phyloP scores from a whole-genome alignment of 1,284 basidiomycete genomes.

The Trametes pubescens region DNA sequence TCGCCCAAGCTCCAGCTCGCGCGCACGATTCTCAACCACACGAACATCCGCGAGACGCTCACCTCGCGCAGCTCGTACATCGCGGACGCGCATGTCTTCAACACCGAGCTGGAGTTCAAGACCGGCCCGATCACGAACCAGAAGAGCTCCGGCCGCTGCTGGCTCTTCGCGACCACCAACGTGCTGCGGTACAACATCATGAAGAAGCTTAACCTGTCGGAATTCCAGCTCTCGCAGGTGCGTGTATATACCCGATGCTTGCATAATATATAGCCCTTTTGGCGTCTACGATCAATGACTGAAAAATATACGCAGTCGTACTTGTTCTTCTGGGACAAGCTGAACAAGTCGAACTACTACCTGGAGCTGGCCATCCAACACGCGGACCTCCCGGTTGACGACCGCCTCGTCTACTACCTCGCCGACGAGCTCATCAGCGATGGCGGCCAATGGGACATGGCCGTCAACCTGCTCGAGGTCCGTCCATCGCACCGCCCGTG shows the following conservation, averaged over 20 bases:
- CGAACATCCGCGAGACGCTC: slow-evolving; percentile 73
- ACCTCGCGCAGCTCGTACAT: slow-evolving; percentile 70
- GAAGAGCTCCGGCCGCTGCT: slow-evolving; percentile 88
- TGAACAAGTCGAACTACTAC: slow-evolving; percentile 96
- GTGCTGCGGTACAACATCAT: slow-evolving; percentile 86
- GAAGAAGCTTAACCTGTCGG: slow-evolving; percentile 85
- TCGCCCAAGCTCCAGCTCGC: slow-evolving; percentile 79
- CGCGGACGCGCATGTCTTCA: slow-evolving; percentile 85
- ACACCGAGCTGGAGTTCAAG: slow-evolving; percentile 81
- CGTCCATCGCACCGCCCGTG: slow-evolving; percentile 17
- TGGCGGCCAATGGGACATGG: slow-evolving; percentile 97
- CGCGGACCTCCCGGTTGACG: slow-evolving; percentile 82
- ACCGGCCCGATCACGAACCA: slow-evolving; percentile 89
- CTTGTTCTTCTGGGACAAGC: slow-evolving; percentile 94
- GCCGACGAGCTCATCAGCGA: slow-evolving; percentile 85
- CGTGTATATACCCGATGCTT: no score
- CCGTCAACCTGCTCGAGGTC: slow-evolving; percentile 83
- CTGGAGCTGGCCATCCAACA: slow-evolving; percentile 90
- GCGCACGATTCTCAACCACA: slow-evolving; percentile 82
- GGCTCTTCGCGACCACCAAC: slow-evolving; percentile 93
- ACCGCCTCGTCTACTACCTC: slow-evolving; percentile 83
- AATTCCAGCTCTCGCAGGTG: slow-evolving; percentile 91
- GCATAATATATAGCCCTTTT: no score
- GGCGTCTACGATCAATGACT: background rate
- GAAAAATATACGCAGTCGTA: slow-evolving; percentile 63